These are phyloP conservation scores for Ustilago lituana DNA, from an alignment of 1,284 basidiomycete species.

Conservation along the genomic window DNA sequence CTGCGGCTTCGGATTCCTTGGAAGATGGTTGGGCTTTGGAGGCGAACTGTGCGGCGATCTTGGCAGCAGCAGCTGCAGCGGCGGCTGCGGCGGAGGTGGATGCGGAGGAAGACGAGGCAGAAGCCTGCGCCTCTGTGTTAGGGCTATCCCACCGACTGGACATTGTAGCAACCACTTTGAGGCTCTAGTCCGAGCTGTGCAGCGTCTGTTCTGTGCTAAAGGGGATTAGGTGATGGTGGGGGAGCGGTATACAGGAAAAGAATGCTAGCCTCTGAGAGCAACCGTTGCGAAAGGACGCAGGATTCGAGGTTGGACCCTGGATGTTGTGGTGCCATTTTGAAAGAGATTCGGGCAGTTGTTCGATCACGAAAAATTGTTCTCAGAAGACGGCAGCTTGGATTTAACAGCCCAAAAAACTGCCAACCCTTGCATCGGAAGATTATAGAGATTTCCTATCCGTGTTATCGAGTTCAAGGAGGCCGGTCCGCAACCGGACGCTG, in stretches of 20 bases:
- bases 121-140: slow-evolving; percentile 22
- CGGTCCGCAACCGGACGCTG: slow-evolving; percentile 26
- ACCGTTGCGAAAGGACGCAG: not conserved
- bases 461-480: slow-evolving; percentile 1
- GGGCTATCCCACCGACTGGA: slow-evolving; percentile 36
- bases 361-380: slow-evolving; percentile 7
- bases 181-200: too few species aligned
- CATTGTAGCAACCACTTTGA: too few species aligned
- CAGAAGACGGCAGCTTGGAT: too few species aligned
- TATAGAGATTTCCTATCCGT: slow-evolving; percentile 24
- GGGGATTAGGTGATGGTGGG: too few species aligned
- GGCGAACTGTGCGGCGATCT: slow-evolving; percentile 60
- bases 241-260: too few species aligned
- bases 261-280: not conserved
- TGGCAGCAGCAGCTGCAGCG: slow-evolving; percentile 53
- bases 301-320: slow-evolving; percentile 5
- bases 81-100: slow-evolving; percentile 37
- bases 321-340: slow-evolving; percentile 2
- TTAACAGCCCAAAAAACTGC: too few species aligned
- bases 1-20: slow-evolving; percentile 69
- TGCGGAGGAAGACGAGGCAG: slow-evolving; percentile 27
- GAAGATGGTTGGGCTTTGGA: slow-evolving; percentile 10
- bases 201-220: slow-evolving; percentile 77
- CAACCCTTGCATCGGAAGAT: too few species aligned
- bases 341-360: not conserved